phyloP scores from a whole-genome alignment of 441 rosid species.

The Cnidoscolus chayamansa region DNA sequence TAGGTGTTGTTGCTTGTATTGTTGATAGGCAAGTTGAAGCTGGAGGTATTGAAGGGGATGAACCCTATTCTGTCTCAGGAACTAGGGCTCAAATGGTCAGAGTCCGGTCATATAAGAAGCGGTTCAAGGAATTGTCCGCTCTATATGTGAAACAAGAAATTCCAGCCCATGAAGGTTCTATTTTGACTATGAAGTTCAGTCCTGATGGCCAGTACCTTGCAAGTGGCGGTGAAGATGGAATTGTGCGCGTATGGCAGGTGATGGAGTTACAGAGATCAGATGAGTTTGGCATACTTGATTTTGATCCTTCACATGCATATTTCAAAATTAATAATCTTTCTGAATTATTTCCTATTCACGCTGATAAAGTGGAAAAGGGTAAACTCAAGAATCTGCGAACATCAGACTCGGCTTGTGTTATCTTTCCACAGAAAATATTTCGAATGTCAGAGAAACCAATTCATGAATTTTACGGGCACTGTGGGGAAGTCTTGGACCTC shows the following conservation, averaged over 20 bases:
- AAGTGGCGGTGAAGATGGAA: constrained; percentile 76
- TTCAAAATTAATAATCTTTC: constrained; percentile 56
- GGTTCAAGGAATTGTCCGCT: constrained; percentile 67
- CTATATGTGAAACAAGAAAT: constrained; percentile 61
- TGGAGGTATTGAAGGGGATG: constrained; percentile 10
- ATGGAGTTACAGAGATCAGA: constrained; percentile 49
- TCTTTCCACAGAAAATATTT: constrained; percentile 68
- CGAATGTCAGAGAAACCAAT: constrained; percentile 59
- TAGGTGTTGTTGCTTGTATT: constrained; percentile 50
- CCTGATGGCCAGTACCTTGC: constrained; percentile 75
- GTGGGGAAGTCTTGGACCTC: constrained; percentile 66
- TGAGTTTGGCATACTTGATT: constrained; percentile 42
- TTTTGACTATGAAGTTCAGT: constrained; percentile 84
- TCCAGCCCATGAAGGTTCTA: constrained; percentile 67
- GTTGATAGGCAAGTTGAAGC: constrained; percentile 41
- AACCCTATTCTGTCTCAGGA: constrained; percentile 13
- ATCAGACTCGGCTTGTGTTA: constrained; percentile 56
- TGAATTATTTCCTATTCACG: constrained; percentile 42
- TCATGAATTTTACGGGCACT: constrained; percentile 73
- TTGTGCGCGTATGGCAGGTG: constrained; percentile 71
- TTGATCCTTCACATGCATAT: constrained; percentile 52
- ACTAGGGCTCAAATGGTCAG: constrained; percentile 40
- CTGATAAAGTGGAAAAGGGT: constrained; percentile 44
- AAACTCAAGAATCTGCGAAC: constrained; percentile 38
- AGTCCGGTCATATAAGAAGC: constrained; percentile 48